Conservation (phyloP, 768 basidiomycete genomes). For the Pseudohyphozyma bogoriensis region DNA sequence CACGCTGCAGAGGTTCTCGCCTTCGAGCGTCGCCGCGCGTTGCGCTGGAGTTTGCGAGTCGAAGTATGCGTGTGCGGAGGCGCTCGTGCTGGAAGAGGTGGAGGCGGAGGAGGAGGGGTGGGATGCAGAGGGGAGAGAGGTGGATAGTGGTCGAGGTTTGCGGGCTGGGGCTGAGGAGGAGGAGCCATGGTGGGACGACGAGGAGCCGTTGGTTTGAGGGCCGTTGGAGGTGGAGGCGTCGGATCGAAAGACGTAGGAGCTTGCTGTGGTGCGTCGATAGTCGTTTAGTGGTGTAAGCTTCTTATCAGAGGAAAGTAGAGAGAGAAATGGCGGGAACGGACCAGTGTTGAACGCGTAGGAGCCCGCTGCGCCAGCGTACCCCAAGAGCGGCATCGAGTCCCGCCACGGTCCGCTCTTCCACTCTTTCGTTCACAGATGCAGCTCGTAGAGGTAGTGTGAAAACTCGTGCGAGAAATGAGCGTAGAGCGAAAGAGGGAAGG, state of each 20-base stretch:
- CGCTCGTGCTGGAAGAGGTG: background rate
- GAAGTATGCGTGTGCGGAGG: background rate
- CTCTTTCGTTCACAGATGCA: too few species aligned
- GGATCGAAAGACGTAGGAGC: conserved; percentile 4
- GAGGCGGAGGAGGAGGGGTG: background rate
- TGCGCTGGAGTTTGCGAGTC: background rate
- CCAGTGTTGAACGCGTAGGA: conserved; percentile 20
- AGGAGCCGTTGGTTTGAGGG: background rate
- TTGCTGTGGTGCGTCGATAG: background rate
- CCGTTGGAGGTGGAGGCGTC: background rate
- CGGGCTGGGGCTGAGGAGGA: background rate
- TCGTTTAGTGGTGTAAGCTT: too few species aligned
- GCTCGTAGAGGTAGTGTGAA: too few species aligned
- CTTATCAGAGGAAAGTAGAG: background rate
- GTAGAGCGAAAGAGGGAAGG: too few species aligned
- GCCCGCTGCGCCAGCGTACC: conserved; percentile 8
- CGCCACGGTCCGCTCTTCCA: too few species aligned
- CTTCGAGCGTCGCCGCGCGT: background rate
- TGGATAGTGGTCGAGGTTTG: background rate
- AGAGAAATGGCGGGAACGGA: background rate
- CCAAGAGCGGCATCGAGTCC: conserved; percentile 19
- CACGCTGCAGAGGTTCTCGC: conserved; percentile 10
- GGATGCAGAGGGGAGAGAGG: background rate
- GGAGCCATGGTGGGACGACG: background rate
- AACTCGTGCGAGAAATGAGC: too few species aligned